Evolutionary conservation across 805 yeast genomes (phyloP).

Genomic region (Kazachstania bromeliacearum): DNA sequence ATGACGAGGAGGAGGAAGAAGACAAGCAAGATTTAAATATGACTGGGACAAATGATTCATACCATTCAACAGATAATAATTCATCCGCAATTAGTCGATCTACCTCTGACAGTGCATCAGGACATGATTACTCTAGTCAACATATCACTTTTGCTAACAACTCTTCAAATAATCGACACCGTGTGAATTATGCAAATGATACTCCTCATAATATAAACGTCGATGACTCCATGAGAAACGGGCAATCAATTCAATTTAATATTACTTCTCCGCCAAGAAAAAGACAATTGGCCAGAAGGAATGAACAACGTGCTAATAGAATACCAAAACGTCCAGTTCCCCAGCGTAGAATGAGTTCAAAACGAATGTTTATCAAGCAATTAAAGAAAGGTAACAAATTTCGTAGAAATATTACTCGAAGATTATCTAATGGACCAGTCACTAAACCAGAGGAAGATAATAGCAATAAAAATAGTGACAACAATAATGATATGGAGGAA

Average conservation of each 20-base stretch:
- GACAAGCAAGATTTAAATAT: background rate
- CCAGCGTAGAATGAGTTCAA: constrained; percentile 1
- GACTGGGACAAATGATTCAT: too few species aligned
- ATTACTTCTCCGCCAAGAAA: constrained; percentile 19
- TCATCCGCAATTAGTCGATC: constrained; percentile 5
- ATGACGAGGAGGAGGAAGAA: background rate
- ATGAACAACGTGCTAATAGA: too few species aligned
- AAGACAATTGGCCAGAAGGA: too few species aligned
- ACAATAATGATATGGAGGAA: constrained; percentile 11
- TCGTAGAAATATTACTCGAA: constrained; percentile 12
- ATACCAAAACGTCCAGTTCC: background rate
- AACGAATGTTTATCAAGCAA: constrained; percentile 9
- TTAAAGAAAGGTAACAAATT: constrained; percentile 16
- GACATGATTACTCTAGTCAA: background rate
- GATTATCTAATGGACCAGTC: constrained; percentile 10
- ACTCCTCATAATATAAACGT: background rate
- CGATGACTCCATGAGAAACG: background rate
- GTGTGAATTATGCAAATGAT: background rate
- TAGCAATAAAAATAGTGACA: background rate
- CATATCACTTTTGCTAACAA: background rate
- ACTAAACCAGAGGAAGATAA: constrained; percentile 3
- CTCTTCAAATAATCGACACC: background rate
- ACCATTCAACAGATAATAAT: too few species aligned
- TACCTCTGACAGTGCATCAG: too few species aligned
- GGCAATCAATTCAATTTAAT: constrained; percentile 25